phyloP scores from a whole-genome alignment of 768 basidiomycete species.

The Kwoniella heveanensis region DNA sequence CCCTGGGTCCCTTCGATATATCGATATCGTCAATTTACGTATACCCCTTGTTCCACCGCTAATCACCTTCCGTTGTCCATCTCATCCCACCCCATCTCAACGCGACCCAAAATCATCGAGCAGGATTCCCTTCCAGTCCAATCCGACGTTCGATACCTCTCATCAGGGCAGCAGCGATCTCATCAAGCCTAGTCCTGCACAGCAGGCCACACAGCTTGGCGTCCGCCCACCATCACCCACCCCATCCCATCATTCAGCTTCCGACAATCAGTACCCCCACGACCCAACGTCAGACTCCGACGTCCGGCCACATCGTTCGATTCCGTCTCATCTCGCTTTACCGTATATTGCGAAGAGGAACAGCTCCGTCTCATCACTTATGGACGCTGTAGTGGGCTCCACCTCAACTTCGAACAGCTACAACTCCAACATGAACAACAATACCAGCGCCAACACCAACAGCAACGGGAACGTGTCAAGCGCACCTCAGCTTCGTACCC shows the following conservation, averaged over 20 bases:
- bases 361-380: conserved; percentile 14
- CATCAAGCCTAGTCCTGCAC: not conserved
- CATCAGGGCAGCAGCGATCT: not conserved
- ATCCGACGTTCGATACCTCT: not conserved
- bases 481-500: not conserved
- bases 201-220: not conserved
- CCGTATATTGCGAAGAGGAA: conserved; percentile 14
- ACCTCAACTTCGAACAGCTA: not conserved
- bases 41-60: not conserved
- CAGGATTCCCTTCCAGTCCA: too few species aligned
- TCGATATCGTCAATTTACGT: not conserved
- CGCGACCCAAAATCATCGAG: too few species aligned
- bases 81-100: not conserved
- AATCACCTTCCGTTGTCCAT: conserved; percentile 3
- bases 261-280: too few species aligned
- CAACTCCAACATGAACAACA: not conserved
- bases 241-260: conserved; percentile 1
- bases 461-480: not conserved
- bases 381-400: conserved; percentile 23
- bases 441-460: conserved; percentile 3
- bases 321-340: conserved; percentile 6
- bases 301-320: conserved; percentile 9
- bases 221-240: not conserved
- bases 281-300: too few species aligned
- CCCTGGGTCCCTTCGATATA: too few species aligned